Base-by-base conservation (phyloP, 108 stramenopile genomes). In the Discostella stelligeroides region DNA sequence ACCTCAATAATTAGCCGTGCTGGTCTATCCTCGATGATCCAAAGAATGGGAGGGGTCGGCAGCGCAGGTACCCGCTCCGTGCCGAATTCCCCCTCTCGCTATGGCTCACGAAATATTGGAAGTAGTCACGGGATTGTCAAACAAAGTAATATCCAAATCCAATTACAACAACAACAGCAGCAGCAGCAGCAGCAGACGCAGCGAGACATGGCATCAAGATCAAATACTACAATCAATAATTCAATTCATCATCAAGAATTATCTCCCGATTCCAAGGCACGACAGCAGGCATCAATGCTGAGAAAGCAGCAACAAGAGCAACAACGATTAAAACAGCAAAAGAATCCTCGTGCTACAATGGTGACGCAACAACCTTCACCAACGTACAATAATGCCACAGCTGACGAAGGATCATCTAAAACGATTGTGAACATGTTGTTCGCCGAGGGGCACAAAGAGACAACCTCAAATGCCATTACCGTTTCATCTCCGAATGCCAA, bases 21-120 rank as follows among this genome's bases (percentile, higher is more conserved):
- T 10, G 76, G 76, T 21, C 54, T 78, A 30, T 48, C 76, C 2
- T 78, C 76, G 57, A 66, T 70, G 69, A 70, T 78, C 18, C 76
- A 78, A 66, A 64, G 73, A 29, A 66, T 66, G 46, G 73, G 64
- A 10, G 56, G 40, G 12, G 47, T 43, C 24, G 56, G 46, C 51
- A 51, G 61, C 1, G 24, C 23, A 18, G 40, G 38, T 38, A 38
- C 18, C 30, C 57, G 58, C 11, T 58, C 57, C 34, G 57, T 6
- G 34, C 34, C 34, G 6, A 34, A 34, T 34, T 34, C 34, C 6
- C 34, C 34, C 34, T 34, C 34, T 5, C 34, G 38, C 18, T 34
- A 37, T 37, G 57, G 34, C 34, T 25, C n/a, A 27, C 23, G 41
- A 37, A 64, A 23, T 13, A 6, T 30, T 9, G 57, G 57, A 37